Conservation (phyloP, 2,329 filamentous ascomycete species). For the Botrytis aclada region DNA sequence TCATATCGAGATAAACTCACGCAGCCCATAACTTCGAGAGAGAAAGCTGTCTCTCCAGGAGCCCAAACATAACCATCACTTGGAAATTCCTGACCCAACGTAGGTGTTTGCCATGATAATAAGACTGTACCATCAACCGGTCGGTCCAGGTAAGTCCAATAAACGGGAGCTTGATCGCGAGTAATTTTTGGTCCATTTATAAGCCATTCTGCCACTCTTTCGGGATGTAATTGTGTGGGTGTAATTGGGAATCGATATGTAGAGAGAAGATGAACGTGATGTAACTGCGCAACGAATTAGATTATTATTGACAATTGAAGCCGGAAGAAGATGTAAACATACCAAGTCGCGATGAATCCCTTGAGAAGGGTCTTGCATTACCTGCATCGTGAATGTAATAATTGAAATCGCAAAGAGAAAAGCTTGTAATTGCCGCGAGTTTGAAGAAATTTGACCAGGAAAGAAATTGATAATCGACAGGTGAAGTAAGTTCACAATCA, state of each 20-base stretch:
- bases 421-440: not conserved
- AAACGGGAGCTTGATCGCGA: slow-evolving; percentile 80
- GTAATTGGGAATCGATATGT: slow-evolving; percentile 75
- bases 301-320: slow-evolving; percentile 10
- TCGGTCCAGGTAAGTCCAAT: slow-evolving; percentile 86
- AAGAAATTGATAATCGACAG: not conserved
- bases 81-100: slow-evolving; percentile 70
- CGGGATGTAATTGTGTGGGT: slow-evolving; percentile 61
- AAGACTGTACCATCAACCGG: slow-evolving; percentile 79
- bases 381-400: slow-evolving; percentile 17
- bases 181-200: slow-evolving; percentile 80
- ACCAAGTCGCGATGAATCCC: slow-evolving; percentile 46
- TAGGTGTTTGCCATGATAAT: slow-evolving; percentile 83
- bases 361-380: slow-evolving; percentile 45
- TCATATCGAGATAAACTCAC: slow-evolving; percentile 43
- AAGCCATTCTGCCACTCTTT: slow-evolving; percentile 80
- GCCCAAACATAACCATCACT: slow-evolving; percentile 94
- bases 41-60: slow-evolving; percentile 73
- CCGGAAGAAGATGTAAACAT: slow-evolving; percentile 30
- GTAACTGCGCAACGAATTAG: slow-evolving; percentile 30
- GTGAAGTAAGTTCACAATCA: not conserved
- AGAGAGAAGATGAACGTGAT: slow-evolving; percentile 85
- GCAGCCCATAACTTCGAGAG: slow-evolving; percentile 68
- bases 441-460: not conserved
- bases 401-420: slow-evolving; percentile 4